These are phyloP conservation scores for Amoeboaphelidium occidentale DNA, from an alignment of 371 early-diverging fungal genomes.

Conservation along the genomic window DNA sequence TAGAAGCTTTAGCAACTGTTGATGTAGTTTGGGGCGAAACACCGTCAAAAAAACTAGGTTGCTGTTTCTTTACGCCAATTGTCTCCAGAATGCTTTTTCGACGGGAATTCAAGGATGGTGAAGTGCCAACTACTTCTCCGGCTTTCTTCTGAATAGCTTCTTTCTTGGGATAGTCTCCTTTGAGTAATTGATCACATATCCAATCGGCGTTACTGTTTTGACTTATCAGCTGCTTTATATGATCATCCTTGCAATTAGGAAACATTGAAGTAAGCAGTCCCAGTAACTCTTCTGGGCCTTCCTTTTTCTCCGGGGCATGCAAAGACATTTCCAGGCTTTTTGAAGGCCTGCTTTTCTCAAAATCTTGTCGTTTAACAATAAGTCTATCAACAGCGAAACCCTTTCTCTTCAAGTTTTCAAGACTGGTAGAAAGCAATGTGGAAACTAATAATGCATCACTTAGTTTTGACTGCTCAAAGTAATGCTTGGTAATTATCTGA, in stretches of 20 bases:
- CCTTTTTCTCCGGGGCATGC: not conserved
- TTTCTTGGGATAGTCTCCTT: slow-evolving; percentile 27
- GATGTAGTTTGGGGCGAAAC: slow-evolving; percentile 2
- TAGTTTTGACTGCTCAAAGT: too few species aligned
- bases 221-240: slow-evolving; percentile 23
- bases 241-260: slow-evolving; percentile 35
- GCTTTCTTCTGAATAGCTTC: not conserved
- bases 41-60: too few species aligned
- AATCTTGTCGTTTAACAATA: slow-evolving; percentile 23
- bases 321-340: slow-evolving; percentile 11
- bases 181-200: slow-evolving; percentile 30
- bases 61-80: not conserved
- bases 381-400: slow-evolving; percentile 71
- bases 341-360: slow-evolving; percentile 9
- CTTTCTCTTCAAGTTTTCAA: slow-evolving; percentile 33
- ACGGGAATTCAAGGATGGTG: not conserved
- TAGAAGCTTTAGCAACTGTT: not conserved
- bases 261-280: slow-evolving; percentile 18
- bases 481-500: too few species aligned
- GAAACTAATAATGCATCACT: slow-evolving; percentile 39
- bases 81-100: not conserved
- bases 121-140: not conserved
- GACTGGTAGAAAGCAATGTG: slow-evolving; percentile 29
- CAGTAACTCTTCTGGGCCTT: not conserved
- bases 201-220: slow-evolving; percentile 25